phyloP scores from a whole-genome alignment of 2,329 filamentous ascomycete genomes.

The Exophiala spinifera region DNA sequence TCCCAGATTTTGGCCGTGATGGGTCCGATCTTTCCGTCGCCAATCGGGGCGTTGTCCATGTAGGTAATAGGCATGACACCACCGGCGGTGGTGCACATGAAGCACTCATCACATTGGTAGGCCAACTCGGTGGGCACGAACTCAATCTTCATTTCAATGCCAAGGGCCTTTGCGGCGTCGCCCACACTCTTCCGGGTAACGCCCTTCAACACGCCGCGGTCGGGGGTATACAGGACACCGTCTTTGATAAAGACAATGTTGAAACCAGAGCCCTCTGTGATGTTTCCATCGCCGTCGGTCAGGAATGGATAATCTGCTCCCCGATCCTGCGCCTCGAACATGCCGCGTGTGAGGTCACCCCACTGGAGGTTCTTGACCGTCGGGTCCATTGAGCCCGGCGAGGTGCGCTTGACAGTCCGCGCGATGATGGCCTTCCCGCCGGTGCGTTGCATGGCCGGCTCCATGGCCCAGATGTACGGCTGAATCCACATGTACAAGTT shows the following conservation, averaged over 20 bases:
- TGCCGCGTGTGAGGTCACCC: conserved; percentile 47
- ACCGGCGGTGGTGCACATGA: conserved; percentile 54
- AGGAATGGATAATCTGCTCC: conserved; percentile 50
- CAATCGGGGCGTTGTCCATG: conserved; percentile 45
- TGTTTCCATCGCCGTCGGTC: conserved; percentile 49
- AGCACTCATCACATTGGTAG: conserved; percentile 48
- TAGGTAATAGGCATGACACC: conserved; percentile 53
- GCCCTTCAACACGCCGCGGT: conserved; percentile 49
- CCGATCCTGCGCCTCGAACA: conserved; percentile 49
- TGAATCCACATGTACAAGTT: conserved; percentile 49
- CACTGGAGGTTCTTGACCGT: conserved; percentile 54
- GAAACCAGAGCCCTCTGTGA: conserved; percentile 52
- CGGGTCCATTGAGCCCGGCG: conserved; percentile 49
- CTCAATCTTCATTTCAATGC: conserved; percentile 40
- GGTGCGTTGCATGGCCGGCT: conserved; percentile 40
- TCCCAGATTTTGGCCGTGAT: conserved; percentile 52
- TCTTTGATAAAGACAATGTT: conserved; percentile 50
- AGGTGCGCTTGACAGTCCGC: conserved; percentile 45
- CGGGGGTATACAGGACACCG: conserved; percentile 45
- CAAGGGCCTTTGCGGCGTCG: conserved; percentile 39
- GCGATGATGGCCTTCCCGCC: conserved; percentile 47
- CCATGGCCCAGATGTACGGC: conserved; percentile 53
- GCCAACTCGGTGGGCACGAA: conserved; percentile 42
- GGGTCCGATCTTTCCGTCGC: conserved; percentile 44
- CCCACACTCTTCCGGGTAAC: conserved; percentile 51